phyloP scores from a whole-genome alignment of 2,329 filamentous ascomycete genomes.

The Stagonosporopsis cucurbitacearum region DNA sequence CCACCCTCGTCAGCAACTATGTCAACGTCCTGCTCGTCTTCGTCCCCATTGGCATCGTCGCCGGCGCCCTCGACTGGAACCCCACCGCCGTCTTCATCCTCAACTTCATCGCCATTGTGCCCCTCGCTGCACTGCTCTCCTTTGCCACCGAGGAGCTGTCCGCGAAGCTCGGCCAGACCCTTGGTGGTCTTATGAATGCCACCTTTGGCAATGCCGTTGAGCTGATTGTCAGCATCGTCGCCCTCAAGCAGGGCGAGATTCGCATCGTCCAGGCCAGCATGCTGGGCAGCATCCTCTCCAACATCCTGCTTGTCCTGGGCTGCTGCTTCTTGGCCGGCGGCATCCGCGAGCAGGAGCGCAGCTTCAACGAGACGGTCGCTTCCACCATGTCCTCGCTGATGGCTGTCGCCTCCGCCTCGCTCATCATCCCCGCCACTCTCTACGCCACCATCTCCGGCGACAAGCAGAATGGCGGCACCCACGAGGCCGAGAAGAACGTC shows the following conservation, averaged over 20 bases:
- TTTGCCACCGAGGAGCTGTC: conserved; percentile 82
- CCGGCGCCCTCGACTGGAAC: conserved; percentile 67
- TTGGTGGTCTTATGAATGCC: conserved; percentile 76
- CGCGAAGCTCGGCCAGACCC: conserved; percentile 72
- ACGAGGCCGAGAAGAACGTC: conserved; percentile 54
- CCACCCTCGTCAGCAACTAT: conserved; percentile 58
- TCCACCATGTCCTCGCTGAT: conserved; percentile 74
- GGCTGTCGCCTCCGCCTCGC: conserved; percentile 61
- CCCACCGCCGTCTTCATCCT: conserved; percentile 74
- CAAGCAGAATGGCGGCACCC: conserved; percentile 41
- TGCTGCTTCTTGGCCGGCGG: conserved; percentile 62
- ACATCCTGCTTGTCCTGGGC: conserved; percentile 77
- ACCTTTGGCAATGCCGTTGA: conserved; percentile 84
- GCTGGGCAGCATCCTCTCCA: conserved; percentile 94
- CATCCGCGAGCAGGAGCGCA: conserved; percentile 52
- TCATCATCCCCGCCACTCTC: conserved; percentile 61
- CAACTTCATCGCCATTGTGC: conserved; percentile 83
- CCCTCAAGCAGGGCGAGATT: conserved; percentile 83
- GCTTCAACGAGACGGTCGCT: conserved; percentile 76
- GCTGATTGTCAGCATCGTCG: conserved; percentile 88
- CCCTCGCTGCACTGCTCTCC: conserved; percentile 74
- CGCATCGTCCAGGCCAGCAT: conserved; percentile 97
- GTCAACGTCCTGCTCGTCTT: conserved; percentile 76
- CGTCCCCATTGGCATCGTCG: conserved; percentile 74
- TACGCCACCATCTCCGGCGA: conserved; percentile 56